Base-by-base conservation (phyloP, 2,329 filamentous ascomycete genomes). In the Clarireedia monteithiana region DNA sequence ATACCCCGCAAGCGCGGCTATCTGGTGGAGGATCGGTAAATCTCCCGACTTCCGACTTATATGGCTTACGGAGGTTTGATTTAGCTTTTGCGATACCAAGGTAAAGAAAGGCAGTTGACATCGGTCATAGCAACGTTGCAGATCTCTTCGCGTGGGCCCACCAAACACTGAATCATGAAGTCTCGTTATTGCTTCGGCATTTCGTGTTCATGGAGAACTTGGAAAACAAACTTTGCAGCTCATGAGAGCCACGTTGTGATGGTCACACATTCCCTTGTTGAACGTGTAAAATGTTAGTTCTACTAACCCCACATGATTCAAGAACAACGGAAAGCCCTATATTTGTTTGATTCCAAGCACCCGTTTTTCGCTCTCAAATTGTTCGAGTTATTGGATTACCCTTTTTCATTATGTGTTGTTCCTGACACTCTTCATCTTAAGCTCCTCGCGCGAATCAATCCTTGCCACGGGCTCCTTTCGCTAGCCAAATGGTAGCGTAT, bases 201-300 rank as follows among this genome's bases (percentile, higher is more conserved):
- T 27, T 48, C 36, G 24, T 34, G 30, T 34, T 34, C 30, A 34
- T 10, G 7, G 30, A 34, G 30, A 48, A n/a, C 23, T 47, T 53
- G 10, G 10, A 26, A 4, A 38, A 12, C 27, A 53, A 53, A 38
- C 30, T 27, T 47, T 46, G 30, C 26, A 34, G 5, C 26, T 55
- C 53, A 44, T 55, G 53, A 50, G 40, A 38, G 38, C 46, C 53
- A 55, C 53, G 53, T 50, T 55, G 17, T 44, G 14, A 50, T 26
- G 47, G 40, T 34, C 53, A 46, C 47, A 46, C 24, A 38, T 44
- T 50, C 52, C 36, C n/a, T 44, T 17, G 40, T 20, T n/a, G 39
- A 20, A 20, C 12, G 17, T 23, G 40, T 20, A 30, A 40, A 42
- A 5, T 24, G 45, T 36, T 26, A 20, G 20, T 20, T 20, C 20